Evolutionary conservation across 1,284 basidiomycete genomes (phyloP).

Genomic region (Ceratobasidium sp.): DNA sequence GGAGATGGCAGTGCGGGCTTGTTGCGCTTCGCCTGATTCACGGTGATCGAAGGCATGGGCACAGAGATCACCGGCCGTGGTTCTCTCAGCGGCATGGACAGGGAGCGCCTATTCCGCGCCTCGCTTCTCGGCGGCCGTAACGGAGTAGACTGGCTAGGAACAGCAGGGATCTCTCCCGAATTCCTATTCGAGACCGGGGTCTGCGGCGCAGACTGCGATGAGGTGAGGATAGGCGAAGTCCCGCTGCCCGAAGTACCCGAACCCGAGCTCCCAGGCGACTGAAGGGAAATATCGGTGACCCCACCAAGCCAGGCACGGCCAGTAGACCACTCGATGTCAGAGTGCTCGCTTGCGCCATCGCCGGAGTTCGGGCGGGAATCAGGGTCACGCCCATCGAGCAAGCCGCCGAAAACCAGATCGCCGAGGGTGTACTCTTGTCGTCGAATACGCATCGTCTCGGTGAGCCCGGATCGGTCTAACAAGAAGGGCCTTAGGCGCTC

Average conservation of each 20-base stretch:
- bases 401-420: conserved; percentile 25
- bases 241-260: neutral
- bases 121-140: conserved; percentile 12
- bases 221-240: neutral
- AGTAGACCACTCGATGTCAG: conserved; percentile 29
- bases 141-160: neutral
- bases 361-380: conserved; percentile 10
- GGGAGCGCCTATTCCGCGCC: conserved; percentile 5
- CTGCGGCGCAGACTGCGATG: conserved; percentile 7
- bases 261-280: conserved; percentile 4
- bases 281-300: conserved; percentile 25
- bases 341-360: conserved; percentile 25
- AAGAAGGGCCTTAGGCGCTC: conserved; percentile 36
- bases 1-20: conserved; percentile 26
- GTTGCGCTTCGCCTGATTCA: neutral
- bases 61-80: conserved; percentile 10
- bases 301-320: conserved; percentile 36
- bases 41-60: conserved; percentile 4
- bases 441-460: conserved; percentile 35
- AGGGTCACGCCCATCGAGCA: conserved; percentile 18
- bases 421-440: conserved; percentile 36
- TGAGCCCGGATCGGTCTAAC: conserved; percentile 19
- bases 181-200: neutral
- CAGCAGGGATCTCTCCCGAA: neutral
- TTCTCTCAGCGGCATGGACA: conserved; percentile 1